Base-by-base conservation (phyloP, 345 rosid genomes). In the Nephelium lappaceum region DNA sequence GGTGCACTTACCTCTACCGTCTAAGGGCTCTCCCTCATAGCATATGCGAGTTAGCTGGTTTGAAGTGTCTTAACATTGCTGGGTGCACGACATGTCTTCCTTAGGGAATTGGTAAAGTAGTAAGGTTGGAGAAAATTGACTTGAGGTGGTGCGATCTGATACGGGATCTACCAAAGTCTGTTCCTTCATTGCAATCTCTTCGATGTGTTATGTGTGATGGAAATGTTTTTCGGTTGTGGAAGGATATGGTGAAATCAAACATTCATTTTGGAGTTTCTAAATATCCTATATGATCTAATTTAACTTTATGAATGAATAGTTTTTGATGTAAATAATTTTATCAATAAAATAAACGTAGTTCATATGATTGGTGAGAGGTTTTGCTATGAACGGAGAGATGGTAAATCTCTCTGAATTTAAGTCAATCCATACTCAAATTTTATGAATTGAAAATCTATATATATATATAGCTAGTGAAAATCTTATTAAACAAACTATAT, bases 1-100 rank as follows among this genome's bases (percentile, higher is more conserved):
- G n/a, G n/a, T n/a, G n/a, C n/a, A n/a, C n/a, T n/a, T n/a, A n/a
- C n/a, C n/a, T n/a, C n/a, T n/a, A n/a, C n/a, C n/a, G n/a, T n/a
- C 84, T 96, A 10, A 84, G 73, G 80, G 64, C 66, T 24, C 90
- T 96, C 55, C 97, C 99, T 65, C 49, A 23, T 9, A 81, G 89
- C 60, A 78, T 87, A 5, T 90, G 97, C 24, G 92, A 91, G 80
- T 84, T 96, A 12, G 51, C 61, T 10, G 10, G 62, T 70, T 85
- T 96, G 75, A 87, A 90, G 77, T 93, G 89, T 84, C 84, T 96
- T 0, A 97, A 96, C 72, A 84, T 96, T 94, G 99, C n/a, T 70
- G 86, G 93, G n/a, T n/a, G n/a, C n/a, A n/a, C n/a, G 18, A 75
- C 65, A 51, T 49, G 75, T 73, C 93, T 96, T 70, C 99, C 98